phyloP scores from a whole-genome alignment of 2,329 filamentous ascomycete species.

The Penicillium sp. region DNA sequence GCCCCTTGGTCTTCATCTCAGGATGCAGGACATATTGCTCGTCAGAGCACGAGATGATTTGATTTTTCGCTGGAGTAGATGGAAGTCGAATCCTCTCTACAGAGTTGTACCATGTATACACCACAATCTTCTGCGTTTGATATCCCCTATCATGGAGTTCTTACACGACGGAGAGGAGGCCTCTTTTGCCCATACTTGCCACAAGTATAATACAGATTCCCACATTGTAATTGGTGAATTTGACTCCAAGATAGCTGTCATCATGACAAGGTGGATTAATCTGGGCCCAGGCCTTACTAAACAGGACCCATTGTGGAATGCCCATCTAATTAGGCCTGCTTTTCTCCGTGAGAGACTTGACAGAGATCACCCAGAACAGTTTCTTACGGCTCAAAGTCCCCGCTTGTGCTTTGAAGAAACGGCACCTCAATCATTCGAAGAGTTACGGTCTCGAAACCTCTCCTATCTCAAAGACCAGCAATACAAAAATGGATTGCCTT shows the following conservation, averaged over 20 bases:
- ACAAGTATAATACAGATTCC: constrained; percentile 5
- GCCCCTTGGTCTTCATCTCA: constrained; percentile 11
- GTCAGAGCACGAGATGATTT: not conserved
- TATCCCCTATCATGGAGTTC: not conserved
- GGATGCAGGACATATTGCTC: constrained; percentile 13
- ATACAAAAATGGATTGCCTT: not conserved
- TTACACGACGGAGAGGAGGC: not conserved
- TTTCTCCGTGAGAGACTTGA: no score
- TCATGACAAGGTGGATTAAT: constrained; percentile 13
- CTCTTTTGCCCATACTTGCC: not conserved
- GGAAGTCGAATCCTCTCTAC: not conserved
- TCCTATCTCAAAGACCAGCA: constrained; percentile 1
- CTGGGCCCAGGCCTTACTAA: constrained; percentile 6
- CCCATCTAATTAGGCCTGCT: not conserved
- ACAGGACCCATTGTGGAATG: constrained; percentile 10
- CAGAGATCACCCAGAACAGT: not conserved
- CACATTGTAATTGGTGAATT: constrained; percentile 2
- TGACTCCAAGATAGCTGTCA: not conserved
- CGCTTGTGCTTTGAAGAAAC: not conserved
- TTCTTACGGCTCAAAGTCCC: not conserved
- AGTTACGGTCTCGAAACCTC: constrained; percentile 1
- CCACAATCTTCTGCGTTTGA: not conserved
- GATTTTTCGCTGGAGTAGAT: not conserved
- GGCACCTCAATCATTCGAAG: not conserved
- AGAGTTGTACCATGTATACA: not conserved